Evolutionary conservation across 192 early-diverging fungal species (phyloP).

Genomic region (Coemansia sp.): DNA sequence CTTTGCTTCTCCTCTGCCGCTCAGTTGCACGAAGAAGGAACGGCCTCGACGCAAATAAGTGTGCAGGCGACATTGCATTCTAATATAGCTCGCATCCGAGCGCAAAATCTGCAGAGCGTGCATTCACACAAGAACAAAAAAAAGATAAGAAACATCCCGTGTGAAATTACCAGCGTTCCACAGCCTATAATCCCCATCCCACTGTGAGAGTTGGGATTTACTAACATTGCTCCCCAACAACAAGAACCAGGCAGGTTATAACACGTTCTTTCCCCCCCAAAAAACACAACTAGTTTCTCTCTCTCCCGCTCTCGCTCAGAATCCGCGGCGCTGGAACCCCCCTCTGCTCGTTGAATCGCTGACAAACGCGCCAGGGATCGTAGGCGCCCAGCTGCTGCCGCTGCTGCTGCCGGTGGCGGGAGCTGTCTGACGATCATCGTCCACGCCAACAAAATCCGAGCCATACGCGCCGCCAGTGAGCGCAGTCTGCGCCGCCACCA

Average conservation of each 20-base stretch:
- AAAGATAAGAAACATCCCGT: too few species aligned
- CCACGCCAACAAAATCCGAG: not conserved
- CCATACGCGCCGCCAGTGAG: constrained; percentile 9
- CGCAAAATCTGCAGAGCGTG: too few species aligned
- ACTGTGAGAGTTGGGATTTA: not conserved
- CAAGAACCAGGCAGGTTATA: not conserved
- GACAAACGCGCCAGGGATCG: constrained; percentile 38
- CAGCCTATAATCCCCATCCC: too few species aligned
- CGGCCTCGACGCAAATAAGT: too few species aligned
- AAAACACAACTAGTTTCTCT: not conserved
- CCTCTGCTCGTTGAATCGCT: constrained; percentile 18
- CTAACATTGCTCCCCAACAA: not conserved
- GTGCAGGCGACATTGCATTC: too few species aligned
- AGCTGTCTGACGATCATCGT: not conserved
- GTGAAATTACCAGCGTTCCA: too few species aligned
- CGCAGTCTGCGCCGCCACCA: constrained; percentile 29
- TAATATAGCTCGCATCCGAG: too few species aligned
- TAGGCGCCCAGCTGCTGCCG: not conserved
- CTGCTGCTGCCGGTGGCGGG: not conserved
- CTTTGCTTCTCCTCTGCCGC: too few species aligned
- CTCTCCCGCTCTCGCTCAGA: constrained; percentile 16
- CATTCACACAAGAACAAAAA: too few species aligned
- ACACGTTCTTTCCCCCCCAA: not conserved
- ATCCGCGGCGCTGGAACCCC: constrained; percentile 27
- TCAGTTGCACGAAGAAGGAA: too few species aligned